phyloP scores from a whole-genome alignment of 2,329 filamentous ascomycete species.

The Aureobasidium melanogenum region DNA sequence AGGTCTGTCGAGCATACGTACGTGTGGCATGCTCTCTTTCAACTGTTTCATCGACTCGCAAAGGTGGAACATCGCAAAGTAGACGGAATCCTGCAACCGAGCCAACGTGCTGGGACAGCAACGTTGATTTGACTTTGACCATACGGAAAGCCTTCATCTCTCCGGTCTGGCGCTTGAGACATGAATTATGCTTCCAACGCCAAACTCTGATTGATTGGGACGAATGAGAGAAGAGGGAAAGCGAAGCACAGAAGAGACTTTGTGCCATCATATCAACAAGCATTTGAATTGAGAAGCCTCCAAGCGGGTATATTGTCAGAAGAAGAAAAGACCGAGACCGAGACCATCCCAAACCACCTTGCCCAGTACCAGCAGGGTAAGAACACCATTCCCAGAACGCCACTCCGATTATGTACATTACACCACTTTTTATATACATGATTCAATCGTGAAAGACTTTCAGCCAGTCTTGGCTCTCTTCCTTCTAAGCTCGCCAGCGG shows the following conservation, averaged over 20 bases:
- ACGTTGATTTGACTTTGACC: not conserved
- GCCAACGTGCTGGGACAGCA: not conserved
- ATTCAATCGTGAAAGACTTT: not conserved
- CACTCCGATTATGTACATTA: not conserved
- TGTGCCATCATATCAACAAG: not conserved
- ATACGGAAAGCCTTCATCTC: not conserved
- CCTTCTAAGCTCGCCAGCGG: not conserved
- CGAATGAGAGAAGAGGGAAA: not conserved
- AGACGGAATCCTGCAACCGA: not conserved
- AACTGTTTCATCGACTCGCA: not conserved
- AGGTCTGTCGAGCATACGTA: not conserved
- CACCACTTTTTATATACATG: not conserved
- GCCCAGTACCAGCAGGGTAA: not conserved
- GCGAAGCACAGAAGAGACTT: not conserved
- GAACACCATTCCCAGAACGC: not conserved
- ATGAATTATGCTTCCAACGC: not conserved
- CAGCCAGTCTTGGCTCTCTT: constrained; percentile 3
- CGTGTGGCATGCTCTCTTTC: not conserved
- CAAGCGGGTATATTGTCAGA: not conserved
- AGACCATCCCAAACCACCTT: not conserved
- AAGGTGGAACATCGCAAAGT: not conserved
- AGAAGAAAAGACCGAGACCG: not conserved
- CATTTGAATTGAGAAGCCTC: not conserved
- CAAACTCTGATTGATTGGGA: not conserved
- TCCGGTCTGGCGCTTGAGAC: not conserved